Evolutionary conservation across 106 monocot genomes (phyloP), one percentile per base, ranked within the genome.

Genomic region (Iris macrosiphon): DNA sequence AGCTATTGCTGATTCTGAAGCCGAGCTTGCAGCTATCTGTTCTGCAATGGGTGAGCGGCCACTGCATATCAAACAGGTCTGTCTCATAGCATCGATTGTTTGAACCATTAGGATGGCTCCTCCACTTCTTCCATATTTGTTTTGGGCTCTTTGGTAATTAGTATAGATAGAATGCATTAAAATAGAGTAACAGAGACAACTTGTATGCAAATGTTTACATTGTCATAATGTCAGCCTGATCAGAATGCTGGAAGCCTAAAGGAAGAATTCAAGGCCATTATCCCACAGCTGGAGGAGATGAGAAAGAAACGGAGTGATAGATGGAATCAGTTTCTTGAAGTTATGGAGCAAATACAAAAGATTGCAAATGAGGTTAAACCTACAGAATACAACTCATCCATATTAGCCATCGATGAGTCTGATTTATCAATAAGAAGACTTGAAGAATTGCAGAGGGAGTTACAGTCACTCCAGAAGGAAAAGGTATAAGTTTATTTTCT

Each of bases 281-380:
- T 59, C 1, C 64, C 73, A 23, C 72, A 82, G 29, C 51, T 89
- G 28, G 94, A 85, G 45, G 89, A 89, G 52, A 89, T 89, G 89
- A 41, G 71, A 22, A 82, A 69, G 57, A 85, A 59, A 52, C 85
- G 79, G 58, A 61, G 28, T 25, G 81, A 85, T 6, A 79, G 94
- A 61, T 57, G 45, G 48, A 68, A 66, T 21, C 73, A 75, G 16
- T 89, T 89, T 59, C 42, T 76, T n/a, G 70, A 82, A 56, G 74
- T 89, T 22, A 64, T 74, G 19, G 71, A 79, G 28, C 72, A 85
- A 67, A 85, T 89, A 68, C 49, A 57, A 25, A 77, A 71, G 45
- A 65, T 89, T 18, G 62, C 89, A 31, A 24, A 55, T 55, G 85
- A 95, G 50, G 71, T 95, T 17, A 60, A 52, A 40, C 75, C 73